Evolutionary conservation across 768 basidiomycete species (phyloP).

Genomic region (Pulveroboletus sp.): DNA sequence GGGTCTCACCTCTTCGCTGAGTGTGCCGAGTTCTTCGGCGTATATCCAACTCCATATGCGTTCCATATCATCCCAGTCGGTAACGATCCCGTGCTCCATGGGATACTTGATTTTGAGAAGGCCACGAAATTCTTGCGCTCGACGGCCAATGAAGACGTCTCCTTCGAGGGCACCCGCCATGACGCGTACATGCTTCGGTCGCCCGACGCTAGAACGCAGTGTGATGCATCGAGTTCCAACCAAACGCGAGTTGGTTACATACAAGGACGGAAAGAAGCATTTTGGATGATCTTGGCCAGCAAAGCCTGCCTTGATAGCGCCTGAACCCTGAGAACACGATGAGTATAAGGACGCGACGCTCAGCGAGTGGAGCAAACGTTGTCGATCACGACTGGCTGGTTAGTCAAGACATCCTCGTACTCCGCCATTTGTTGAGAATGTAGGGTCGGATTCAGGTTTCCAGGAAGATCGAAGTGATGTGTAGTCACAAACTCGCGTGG

Average conservation of each 20-base stretch:
- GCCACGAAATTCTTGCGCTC: conserved; percentile 94
- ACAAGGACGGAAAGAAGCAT: conserved; percentile 99
- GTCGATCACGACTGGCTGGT: conserved; percentile 98
- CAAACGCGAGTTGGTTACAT: conserved; percentile 43
- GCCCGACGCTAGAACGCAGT: conserved; percentile 65
- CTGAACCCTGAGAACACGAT: conserved; percentile 73
- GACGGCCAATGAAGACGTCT: conserved; percentile 92
- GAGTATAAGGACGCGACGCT: conserved; percentile 24
- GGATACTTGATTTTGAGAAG: conserved; percentile 98
- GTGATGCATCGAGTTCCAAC: conserved; percentile 18
- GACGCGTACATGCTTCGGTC: conserved; percentile 95
- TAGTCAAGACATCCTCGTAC: conserved; percentile 92
- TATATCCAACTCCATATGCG: conserved; percentile 99
- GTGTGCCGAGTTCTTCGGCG: conserved; percentile 88
- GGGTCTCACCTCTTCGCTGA: conserved; percentile 86
- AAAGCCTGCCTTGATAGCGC: conserved; percentile 98
- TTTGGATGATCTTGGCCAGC: conserved; percentile 99
- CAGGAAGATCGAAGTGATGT: not conserved
- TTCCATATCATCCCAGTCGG: conserved; percentile 99
- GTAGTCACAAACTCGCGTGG: conserved; percentile 6
- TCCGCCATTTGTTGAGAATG: conserved; percentile 57
- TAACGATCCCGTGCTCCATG: conserved; percentile 98
- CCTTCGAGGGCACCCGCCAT: conserved; percentile 98
- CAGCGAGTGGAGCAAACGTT: conserved; percentile 57
- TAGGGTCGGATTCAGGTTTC: conserved; percentile 7